A percentile compares a stretch with the other conserved stretches of the same genome.
Evolutionary conservation across 148 eudicot species (phyloP).

Genomic region (Nepenthes gracilis): DNA sequence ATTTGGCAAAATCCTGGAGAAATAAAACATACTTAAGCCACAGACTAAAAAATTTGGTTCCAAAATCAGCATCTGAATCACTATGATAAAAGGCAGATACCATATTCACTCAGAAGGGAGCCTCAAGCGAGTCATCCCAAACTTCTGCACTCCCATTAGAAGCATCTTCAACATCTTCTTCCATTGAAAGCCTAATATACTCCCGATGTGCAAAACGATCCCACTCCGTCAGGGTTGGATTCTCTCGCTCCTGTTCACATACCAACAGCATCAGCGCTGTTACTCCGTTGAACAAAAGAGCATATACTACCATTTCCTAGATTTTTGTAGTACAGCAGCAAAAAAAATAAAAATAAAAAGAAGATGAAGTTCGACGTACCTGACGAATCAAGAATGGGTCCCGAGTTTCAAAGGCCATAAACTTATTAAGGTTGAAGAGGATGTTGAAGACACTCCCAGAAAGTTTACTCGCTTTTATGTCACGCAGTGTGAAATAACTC

Average conservation of each 20-base stretch:
- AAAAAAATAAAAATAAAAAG: neutral
- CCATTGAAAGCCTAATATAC: slow-evolving; percentile 97
- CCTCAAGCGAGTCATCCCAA: slow-evolving; percentile 98
- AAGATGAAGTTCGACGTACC: slow-evolving; percentile 27
- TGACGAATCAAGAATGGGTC: slow-evolving; percentile 97
- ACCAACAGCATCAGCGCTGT: neutral
- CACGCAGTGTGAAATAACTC: slow-evolving; percentile 64
- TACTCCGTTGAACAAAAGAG: neutral
- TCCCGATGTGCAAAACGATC: slow-evolving; percentile 98
- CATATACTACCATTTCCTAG: neutral
- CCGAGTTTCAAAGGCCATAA: slow-evolving; percentile 97
- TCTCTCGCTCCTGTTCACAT: slow-evolving; percentile 80
- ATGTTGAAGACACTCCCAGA: slow-evolving; percentile 86
- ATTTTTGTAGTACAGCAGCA: neutral
- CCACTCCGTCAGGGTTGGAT: slow-evolving; percentile 95
- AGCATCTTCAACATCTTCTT: slow-evolving; percentile 97
- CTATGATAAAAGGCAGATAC: neutral
- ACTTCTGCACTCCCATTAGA: slow-evolving; percentile 98
- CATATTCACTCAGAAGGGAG: slow-evolving; percentile 54
- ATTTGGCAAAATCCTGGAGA: too few relatives aligned
- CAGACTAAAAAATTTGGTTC: too few relatives aligned
- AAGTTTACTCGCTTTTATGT: slow-evolving; percentile 71
- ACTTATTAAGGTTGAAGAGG: slow-evolving; percentile 90
- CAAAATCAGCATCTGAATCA: too few relatives aligned
- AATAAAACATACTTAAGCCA: too few relatives aligned